Evolutionary conservation across 768 basidiomycete species (phyloP).

Genomic region (Rickenella mellea): DNA sequence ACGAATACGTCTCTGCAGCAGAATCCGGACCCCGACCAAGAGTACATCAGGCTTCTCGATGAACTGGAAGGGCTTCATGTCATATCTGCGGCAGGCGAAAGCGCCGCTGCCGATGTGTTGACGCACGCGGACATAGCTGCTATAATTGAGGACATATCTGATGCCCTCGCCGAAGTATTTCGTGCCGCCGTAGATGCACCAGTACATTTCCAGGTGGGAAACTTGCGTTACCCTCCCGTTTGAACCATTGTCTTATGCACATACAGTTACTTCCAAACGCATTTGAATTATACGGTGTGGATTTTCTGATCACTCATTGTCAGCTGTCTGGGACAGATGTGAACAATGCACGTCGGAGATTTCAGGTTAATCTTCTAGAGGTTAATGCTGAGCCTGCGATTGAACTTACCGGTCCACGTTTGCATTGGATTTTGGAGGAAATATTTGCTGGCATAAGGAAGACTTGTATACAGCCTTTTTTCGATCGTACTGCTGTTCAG

Average conservation of each 20-base stretch:
- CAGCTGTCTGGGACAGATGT: slow-evolving; percentile 10
- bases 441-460: slow-evolving; percentile 65
- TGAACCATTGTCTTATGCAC: background rate
- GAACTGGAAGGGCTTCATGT: slow-evolving; percentile 67
- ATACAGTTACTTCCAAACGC: slow-evolving; percentile 76
- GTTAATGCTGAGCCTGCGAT: slow-evolving; percentile 96
- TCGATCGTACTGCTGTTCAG: slow-evolving; percentile 15
- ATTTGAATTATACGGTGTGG: slow-evolving; percentile 93
- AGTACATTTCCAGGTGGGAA: slow-evolving; percentile 71
- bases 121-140: slow-evolving; percentile 28
- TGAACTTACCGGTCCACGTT: slow-evolving; percentile 77
- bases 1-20: slow-evolving; percentile 89
- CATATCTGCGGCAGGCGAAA: slow-evolving; percentile 23
- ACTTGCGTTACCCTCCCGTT: background rate
- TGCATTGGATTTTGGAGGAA: slow-evolving; percentile 74
- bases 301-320: slow-evolving; percentile 66
- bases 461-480: slow-evolving; percentile 65
- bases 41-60: slow-evolving; percentile 66
- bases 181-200: slow-evolving; percentile 77
- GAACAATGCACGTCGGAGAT: slow-evolving; percentile 13
- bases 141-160: slow-evolving; percentile 55
- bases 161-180: slow-evolving; percentile 71
- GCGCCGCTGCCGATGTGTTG: slow-evolving; percentile 13
- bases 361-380: slow-evolving; percentile 73
- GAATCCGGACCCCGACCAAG: slow-evolving; percentile 50